Evolutionary conservation across 23 red algal genomes (phyloP).

Genomic region (Gracilaria domingensis): DNA sequence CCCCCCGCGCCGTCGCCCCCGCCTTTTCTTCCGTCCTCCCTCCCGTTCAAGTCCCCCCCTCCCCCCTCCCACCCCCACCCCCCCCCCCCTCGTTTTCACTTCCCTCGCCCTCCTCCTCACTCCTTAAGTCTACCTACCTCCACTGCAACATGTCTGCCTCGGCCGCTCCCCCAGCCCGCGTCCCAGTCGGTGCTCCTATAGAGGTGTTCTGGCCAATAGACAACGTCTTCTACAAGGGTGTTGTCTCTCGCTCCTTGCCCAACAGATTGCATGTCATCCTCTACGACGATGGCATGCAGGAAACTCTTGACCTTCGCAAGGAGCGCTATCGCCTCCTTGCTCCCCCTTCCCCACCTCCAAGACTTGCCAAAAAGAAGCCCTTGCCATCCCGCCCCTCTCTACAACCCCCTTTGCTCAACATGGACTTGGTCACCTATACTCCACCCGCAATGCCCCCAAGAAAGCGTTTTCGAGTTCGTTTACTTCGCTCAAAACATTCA

Average conservation of each 20-base stretch:
- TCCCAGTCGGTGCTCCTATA: constrained; percentile 1
- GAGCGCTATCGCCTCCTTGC: constrained; percentile 19
- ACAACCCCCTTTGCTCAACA: not conserved
- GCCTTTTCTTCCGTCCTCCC: too few species aligned
- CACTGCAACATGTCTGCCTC: not conserved
- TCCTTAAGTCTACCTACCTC: not conserved
- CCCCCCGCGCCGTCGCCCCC: too few species aligned
- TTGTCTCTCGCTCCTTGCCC: not conserved
- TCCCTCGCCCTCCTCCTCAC: not conserved
- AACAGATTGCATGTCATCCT: constrained; percentile 15
- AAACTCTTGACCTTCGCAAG: constrained; percentile 14
- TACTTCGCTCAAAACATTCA: constrained; percentile 6
- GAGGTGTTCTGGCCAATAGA: constrained; percentile 39
- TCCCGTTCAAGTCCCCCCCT: too few species aligned
- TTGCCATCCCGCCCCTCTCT: not conserved
- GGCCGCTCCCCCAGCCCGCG: not conserved
- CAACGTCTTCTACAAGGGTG: constrained; percentile 24
- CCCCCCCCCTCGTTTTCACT: not conserved
- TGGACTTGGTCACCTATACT: not conserved
- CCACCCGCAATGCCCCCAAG: not conserved
- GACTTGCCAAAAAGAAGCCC: not conserved
- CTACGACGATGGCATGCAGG: constrained; percentile 32
- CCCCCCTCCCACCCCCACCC: too few species aligned
- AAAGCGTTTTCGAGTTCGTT: constrained; percentile 5
- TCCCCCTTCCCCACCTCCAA: not conserved